Evolutionary conservation across 2,329 filamentous ascomycete species (phyloP), one percentile per base, ranked within the genome.

Genomic region (Trichocomaceae sp.): DNA sequence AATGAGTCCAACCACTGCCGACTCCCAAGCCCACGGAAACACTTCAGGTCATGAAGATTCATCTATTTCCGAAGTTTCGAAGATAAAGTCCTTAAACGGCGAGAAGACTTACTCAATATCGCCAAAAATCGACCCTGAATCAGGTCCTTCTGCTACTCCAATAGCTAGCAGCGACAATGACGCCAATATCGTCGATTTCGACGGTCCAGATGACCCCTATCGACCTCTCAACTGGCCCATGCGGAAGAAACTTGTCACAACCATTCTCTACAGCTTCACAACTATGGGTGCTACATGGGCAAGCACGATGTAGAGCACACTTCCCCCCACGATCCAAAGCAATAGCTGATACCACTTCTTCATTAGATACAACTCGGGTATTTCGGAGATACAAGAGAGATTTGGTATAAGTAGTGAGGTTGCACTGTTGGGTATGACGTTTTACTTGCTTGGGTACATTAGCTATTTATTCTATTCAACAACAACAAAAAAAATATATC

Each of bases 231-330:
- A 52, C 13, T 52, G 41, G 50, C 42, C 29, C 2, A 52, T 52
- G 41, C 26, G 41, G 19, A 52, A 52, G 22, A 52, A 52, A 19
- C 41, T 52, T 7, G 31, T 37, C 4, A 52, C 31, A 5, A 52
- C 50, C 2, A n/a, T 31, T 33, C 42, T 52, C 12, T 52, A 52
- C 23, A 52, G 50, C 23, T 19, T 52, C 5, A 52, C 50, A 31
- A 52, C 50, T 1, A 46, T 52, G 50, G 50, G 50, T 29, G 41
- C 23, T 2, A 52, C 50, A 12, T 52, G 50, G 50, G 39, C 26
- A 46, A 52, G 50, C 19, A 52, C 50, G 5, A 52, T 52, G 39
- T 52, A 46, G n/a, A n/a, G n/a, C n/a, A n/a, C n/a, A n/a, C n/a
- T n/a, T n/a, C n/a, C n/a, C n/a, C n/a, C n/a, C n/a, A n/a, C n/a